These are phyloP conservation scores for Dothistroma septosporum DNA, from an alignment of 2,329 filamentous ascomycete genomes.

Conservation along the genomic window DNA sequence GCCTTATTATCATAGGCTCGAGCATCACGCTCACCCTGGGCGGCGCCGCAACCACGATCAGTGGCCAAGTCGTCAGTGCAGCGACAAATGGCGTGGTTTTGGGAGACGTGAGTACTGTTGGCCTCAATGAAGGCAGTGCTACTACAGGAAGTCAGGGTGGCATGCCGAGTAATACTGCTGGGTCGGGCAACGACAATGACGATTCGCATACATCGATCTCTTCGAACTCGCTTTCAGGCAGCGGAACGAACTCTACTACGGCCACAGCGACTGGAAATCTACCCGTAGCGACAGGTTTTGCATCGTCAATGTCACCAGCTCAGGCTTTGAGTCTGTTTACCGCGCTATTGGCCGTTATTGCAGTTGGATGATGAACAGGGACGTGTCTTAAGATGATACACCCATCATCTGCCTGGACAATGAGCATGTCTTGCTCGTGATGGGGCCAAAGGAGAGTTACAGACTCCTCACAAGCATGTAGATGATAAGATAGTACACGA, in stretches of 20 bases:
- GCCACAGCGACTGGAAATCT: background rate
- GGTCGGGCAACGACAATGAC: background rate
- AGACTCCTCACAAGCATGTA: too few relatives aligned
- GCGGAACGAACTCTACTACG: background rate
- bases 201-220: too few relatives aligned
- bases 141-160: background rate
- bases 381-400: too few relatives aligned
- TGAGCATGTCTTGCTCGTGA: too few relatives aligned
- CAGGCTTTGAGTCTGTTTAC: background rate
- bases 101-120: background rate
- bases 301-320: background rate
- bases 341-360: background rate
- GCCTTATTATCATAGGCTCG: constrained; percentile 12
- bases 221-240: background rate
- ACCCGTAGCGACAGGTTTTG: background rate
- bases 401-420: too few relatives aligned
- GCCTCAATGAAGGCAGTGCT: background rate
- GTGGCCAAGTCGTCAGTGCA: constrained; percentile 18
- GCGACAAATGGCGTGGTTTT: constrained; percentile 8
- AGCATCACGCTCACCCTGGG: constrained; percentile 17
- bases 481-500: too few relatives aligned
- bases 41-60: constrained; percentile 12
- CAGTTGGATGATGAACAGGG: background rate
- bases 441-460: too few relatives aligned
- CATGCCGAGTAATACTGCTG: background rate